A percentile compares a stretch with the other conserved stretches of the same genome.
These are phyloP conservation scores for Starmerella apicola DNA, from an alignment of 805 yeast species.

Conservation along the genomic window DNA sequence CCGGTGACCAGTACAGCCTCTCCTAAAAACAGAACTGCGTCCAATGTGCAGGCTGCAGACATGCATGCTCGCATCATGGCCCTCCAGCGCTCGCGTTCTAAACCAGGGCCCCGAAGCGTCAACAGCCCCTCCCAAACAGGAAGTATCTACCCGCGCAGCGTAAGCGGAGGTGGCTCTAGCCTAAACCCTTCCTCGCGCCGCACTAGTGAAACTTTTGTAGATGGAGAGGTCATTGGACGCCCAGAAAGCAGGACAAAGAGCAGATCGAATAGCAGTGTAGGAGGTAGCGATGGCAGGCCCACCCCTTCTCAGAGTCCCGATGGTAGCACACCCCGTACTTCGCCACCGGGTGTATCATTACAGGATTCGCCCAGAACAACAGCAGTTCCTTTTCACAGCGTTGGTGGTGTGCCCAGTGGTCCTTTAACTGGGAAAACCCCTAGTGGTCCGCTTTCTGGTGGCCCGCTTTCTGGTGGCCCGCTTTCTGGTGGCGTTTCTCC, in stretches of 20 bases:
- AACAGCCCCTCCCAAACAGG: background rate
- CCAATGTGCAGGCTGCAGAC: slow-evolving; percentile 37
- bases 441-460: background rate
- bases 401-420: background rate
- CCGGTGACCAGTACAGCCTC: background rate
- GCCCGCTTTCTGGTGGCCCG: background rate
- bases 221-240: background rate
- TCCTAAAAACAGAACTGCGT: background rate
- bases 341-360: background rate
- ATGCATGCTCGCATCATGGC: slow-evolving; percentile 80
- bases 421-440: background rate
- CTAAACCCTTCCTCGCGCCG: background rate
- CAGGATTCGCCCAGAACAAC: background rate
- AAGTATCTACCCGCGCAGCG: background rate
- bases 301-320: background rate
- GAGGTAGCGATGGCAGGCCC: background rate
- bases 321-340: background rate
- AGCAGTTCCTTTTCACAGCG: background rate
- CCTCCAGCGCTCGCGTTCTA: slow-evolving; percentile 67
- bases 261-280: background rate
- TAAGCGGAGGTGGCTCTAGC: too few species aligned
- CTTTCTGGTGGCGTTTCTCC: background rate
- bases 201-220: background rate
- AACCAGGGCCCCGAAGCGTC: background rate
- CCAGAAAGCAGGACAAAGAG: background rate